These are phyloP conservation scores for Vitis rotundifolia DNA, from an alignment of 164 flowering plant genomes.

Conservation along the genomic window DNA sequence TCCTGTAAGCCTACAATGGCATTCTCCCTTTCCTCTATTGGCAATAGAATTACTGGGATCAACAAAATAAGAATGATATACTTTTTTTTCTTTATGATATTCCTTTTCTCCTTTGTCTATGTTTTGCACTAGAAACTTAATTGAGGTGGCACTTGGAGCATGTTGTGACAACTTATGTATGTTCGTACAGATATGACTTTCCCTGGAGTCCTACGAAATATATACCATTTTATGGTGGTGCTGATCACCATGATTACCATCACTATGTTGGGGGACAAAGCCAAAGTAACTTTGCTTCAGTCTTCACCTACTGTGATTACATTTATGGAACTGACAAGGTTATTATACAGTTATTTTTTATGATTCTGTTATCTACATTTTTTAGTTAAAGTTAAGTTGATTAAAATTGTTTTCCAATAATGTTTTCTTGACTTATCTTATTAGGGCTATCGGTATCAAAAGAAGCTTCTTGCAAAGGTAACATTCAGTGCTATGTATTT, in stretches of 20 bases:
- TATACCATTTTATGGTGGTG: constrained; percentile 95
- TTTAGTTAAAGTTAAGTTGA: background rate
- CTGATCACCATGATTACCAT: constrained; percentile 96
- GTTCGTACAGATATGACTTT: constrained; percentile 68
- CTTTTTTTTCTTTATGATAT: background rate
- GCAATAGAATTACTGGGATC: background rate
- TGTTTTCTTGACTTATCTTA: constrained; percentile 14
- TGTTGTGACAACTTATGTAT: background rate
- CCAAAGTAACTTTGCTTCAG: constrained; percentile 92
- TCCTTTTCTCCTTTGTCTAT: background rate
- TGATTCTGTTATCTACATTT: background rate
- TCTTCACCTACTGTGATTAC: constrained; percentile 94
- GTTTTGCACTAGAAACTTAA: background rate
- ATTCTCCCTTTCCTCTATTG: background rate
- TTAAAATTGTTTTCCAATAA: background rate
- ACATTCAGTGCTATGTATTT: background rate
- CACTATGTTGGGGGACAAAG: constrained; percentile 96
- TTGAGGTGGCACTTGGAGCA: background rate
- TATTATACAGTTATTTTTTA: constrained; percentile 1
- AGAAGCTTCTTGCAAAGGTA: constrained; percentile 72
- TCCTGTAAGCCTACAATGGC: background rate
- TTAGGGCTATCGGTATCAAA: constrained; percentile 85
- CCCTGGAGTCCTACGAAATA: constrained; percentile 84
- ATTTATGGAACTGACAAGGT: constrained; percentile 97
- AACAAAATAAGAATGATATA: background rate